Evolutionary conservation across 108 stramenopile genomes (phyloP).

Genomic region (Schizochytrium sp.): DNA sequence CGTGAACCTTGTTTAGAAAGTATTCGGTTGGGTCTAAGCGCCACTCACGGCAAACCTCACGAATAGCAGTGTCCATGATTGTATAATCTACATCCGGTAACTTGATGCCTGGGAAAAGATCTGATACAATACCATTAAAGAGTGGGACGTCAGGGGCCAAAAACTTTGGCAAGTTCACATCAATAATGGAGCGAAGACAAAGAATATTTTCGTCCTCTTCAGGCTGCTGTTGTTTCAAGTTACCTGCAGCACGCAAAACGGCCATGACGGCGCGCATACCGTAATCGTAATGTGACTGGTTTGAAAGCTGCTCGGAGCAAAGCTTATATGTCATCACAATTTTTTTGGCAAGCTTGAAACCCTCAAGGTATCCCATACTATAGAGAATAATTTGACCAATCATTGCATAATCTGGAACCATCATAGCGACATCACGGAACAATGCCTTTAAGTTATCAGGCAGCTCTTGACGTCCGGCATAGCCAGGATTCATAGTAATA

Average conservation of each 20-base stretch:
- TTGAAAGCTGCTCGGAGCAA: slow-evolving; percentile 77
- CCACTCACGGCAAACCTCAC: slow-evolving; percentile 64
- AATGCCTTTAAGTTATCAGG: slow-evolving; percentile 83
- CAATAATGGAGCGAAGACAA: slow-evolving; percentile 77
- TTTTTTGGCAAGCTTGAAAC: slow-evolving; percentile 81
- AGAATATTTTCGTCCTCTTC: slow-evolving; percentile 71
- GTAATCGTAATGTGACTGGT: slow-evolving; percentile 84
- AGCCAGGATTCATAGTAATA: slow-evolving; percentile 86
- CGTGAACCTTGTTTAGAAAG: slow-evolving; percentile 73
- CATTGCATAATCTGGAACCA: slow-evolving; percentile 83
- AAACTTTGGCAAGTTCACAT: slow-evolving; percentile 80
- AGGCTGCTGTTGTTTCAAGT: slow-evolving; percentile 78
- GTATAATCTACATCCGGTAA: slow-evolving; percentile 75
- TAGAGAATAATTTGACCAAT: slow-evolving; percentile 84
- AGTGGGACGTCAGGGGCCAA: slow-evolving; percentile 79
- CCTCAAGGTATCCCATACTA: slow-evolving; percentile 77
- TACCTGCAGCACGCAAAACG: slow-evolving; percentile 80
- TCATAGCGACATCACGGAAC: slow-evolving; percentile 84
- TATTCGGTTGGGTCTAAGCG: slow-evolving; percentile 68
- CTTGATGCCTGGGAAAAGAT: slow-evolving; percentile 78
- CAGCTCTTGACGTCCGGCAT: slow-evolving; percentile 81
- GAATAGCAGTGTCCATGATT: slow-evolving; percentile 68
- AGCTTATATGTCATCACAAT: slow-evolving; percentile 81
- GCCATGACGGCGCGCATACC: slow-evolving; percentile 84
- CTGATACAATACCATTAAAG: slow-evolving; percentile 78